phyloP scores from a whole-genome alignment of 768 basidiomycete genomes.

The Leucocoprinus birnbaumii region DNA sequence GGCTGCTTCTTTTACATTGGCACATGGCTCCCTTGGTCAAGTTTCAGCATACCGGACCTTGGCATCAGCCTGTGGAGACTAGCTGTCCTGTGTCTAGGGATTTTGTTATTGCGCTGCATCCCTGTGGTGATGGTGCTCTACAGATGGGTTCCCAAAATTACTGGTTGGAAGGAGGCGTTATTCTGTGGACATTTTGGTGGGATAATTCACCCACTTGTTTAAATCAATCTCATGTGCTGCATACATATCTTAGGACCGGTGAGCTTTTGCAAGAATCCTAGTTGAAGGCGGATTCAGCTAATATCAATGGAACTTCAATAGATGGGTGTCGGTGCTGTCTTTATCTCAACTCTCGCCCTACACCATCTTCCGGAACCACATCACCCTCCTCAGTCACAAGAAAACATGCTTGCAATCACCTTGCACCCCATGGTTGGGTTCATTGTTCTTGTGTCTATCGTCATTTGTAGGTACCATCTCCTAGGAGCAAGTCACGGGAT shows the following conservation, averaged over 20 bases:
- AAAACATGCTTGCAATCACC: slow-evolving; percentile 67
- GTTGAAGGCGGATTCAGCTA: background rate
- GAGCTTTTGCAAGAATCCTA: no score
- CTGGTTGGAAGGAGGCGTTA: slow-evolving; percentile 79
- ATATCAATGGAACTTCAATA: slow-evolving; percentile 26
- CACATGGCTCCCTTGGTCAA: slow-evolving; percentile 75
- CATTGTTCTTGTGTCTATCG: slow-evolving; percentile 82
- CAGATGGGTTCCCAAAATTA: slow-evolving; percentile 84
- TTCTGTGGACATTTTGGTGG: slow-evolving; percentile 91
- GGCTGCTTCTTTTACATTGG: slow-evolving; percentile 84
- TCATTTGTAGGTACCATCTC: slow-evolving; percentile 56
- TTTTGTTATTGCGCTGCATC: slow-evolving; percentile 77
- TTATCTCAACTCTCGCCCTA: slow-evolving; percentile 76
- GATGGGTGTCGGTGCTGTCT: slow-evolving; percentile 93
- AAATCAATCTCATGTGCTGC: no score
- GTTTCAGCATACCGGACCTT: slow-evolving; percentile 53
- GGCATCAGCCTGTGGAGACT: slow-evolving; percentile 73
- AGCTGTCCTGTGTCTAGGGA: slow-evolving; percentile 58
- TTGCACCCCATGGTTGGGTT: slow-evolving; percentile 88
- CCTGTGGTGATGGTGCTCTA: slow-evolving; percentile 78
- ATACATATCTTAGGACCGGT: background rate
- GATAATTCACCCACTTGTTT: background rate
- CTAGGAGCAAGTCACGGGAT: no score
- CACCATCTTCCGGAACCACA: slow-evolving; percentile 55
- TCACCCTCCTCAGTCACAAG: slow-evolving; percentile 60